phyloP scores from a whole-genome alignment of 1,284 basidiomycete species.

The Melampsora abietis-canadensis region DNA sequence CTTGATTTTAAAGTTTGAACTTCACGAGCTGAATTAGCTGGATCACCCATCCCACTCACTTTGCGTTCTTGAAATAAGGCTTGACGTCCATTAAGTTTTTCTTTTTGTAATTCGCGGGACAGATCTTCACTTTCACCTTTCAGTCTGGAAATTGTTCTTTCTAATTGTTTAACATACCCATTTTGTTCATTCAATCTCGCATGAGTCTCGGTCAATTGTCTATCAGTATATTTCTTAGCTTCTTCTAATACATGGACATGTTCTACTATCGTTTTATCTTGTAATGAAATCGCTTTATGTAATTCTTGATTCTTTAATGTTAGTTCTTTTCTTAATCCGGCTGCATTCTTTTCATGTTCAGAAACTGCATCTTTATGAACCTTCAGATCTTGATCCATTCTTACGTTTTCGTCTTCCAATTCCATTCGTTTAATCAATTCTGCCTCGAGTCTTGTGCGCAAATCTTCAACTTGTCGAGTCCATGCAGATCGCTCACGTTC shows the following conservation, averaged over 20 bases:
- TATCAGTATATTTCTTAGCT: conserved; percentile 91
- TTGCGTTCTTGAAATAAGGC: conserved; percentile 27
- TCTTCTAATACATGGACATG: conserved; percentile 97
- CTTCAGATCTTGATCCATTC: conserved; percentile 60
- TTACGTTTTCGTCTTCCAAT: conserved; percentile 38
- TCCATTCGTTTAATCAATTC: conserved; percentile 49
- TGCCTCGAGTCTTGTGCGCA: conserved; percentile 58
- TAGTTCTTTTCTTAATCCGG: conserved; percentile 47
- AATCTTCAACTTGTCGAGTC: conserved; percentile 67
- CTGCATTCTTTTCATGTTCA: conserved; percentile 53
- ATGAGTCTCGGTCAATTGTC: conserved; percentile 78
- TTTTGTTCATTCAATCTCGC: conserved; percentile 69
- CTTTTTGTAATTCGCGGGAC: conserved; percentile 69
- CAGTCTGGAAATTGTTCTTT: conserved; percentile 73
- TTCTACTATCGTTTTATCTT: conserved; percentile 97
- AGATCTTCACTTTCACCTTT: conserved; percentile 81
- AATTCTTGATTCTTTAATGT: conserved; percentile 45
- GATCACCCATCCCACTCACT: conserved; percentile 40
- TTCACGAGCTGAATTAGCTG: conserved; percentile 22
- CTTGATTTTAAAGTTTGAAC: conserved; percentile 45
- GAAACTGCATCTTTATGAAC: conserved; percentile 74
- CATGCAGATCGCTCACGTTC: conserved; percentile 75
- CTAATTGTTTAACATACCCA: conserved; percentile 74
- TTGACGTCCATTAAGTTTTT: conserved; percentile 63
- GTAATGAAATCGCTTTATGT: conserved; percentile 60